Base-by-base conservation (phyloP, 2,329 filamentous ascomycete genomes). In the Chrysoporthe deuterocubensis region DNA sequence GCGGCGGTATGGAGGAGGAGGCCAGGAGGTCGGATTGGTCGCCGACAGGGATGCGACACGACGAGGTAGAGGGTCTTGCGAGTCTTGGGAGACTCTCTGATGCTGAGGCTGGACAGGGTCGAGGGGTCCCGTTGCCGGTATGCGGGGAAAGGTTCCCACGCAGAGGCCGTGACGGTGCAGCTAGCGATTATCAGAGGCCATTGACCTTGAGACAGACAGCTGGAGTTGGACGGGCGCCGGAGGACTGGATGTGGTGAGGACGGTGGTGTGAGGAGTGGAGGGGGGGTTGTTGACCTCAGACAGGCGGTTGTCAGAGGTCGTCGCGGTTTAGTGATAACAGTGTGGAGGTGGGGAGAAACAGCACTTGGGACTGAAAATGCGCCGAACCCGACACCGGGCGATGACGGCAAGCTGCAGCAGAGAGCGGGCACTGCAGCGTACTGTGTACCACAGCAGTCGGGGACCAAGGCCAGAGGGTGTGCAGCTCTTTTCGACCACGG, bases 131-230 rank as follows among this genome's bases (percentile, higher is more conserved):
- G 70, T 64, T 75, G 73, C 72, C 72, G 70, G 67, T 74, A 72
- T 74, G 74, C 76, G 71, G 74, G 78, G 72, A 74, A 71, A 74
- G 76, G 71, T 68, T 72, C 74, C 75, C 78, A 78, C 70, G 77
- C 73, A 69, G 76, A 73, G 74, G 84, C 83, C 84, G 84, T 82
- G 83, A 84, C 67, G 58, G 83, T 82, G 82, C 79, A 77, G 73
- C 82, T 87, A 88, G 77, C 82, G 81, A 79, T 83, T 83, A 80
- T 83, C 79, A 78, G 82, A 80, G 83, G 82, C 83, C 86, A 88
- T 88, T 85, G 83, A 82, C 84, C 75, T 75, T 60, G 69, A 62
- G 54, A 54, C 26, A 54, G 46, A 50, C 7, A 50, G 48, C 65
- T 63, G 32, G 32, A 26, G 26, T 14, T 46, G 40, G 14, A 34